phyloP scores from a whole-genome alignment of 2,329 filamentous ascomycete genomes.

The Bisporella sp. region DNA sequence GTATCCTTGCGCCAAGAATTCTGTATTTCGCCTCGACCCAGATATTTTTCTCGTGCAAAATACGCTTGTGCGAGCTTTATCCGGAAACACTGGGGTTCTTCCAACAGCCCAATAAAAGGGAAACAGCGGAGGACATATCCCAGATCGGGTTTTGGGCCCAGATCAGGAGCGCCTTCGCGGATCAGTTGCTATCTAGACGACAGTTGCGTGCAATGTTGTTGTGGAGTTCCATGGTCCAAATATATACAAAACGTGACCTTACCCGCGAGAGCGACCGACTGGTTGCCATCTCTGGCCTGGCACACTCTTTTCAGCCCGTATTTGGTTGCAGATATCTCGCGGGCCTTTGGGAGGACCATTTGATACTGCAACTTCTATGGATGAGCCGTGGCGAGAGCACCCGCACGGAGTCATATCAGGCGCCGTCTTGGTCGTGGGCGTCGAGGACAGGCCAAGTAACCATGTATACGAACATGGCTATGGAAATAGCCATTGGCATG shows the following conservation, averaged over 20 bases:
- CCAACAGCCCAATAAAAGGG: no score
- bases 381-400: no score
- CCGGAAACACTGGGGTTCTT: no score
- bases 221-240: not conserved
- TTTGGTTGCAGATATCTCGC: not conserved
- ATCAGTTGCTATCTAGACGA: not conserved
- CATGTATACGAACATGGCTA: not conserved
- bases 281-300: not conserved
- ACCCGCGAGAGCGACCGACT: not conserved
- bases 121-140: not conserved
- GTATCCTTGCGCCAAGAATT: not conserved
- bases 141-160: not conserved
- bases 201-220: not conserved
- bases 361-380: not conserved
- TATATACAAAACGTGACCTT: not conserved
- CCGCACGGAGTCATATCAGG: not conserved
- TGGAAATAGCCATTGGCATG: not conserved
- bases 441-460: not conserved
- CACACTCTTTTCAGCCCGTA: not conserved
- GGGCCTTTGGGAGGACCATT: not conserved
- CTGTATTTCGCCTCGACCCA: not conserved
- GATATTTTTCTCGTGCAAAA: not conserved
- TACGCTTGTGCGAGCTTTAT: not conserved
- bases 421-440: slow-evolving; percentile 1
- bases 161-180: not conserved